Evolutionary conservation across 164 flowering plant genomes (phyloP), one percentile per base, ranked within the genome.

Genomic region (Hamamelis virginiana): DNA sequence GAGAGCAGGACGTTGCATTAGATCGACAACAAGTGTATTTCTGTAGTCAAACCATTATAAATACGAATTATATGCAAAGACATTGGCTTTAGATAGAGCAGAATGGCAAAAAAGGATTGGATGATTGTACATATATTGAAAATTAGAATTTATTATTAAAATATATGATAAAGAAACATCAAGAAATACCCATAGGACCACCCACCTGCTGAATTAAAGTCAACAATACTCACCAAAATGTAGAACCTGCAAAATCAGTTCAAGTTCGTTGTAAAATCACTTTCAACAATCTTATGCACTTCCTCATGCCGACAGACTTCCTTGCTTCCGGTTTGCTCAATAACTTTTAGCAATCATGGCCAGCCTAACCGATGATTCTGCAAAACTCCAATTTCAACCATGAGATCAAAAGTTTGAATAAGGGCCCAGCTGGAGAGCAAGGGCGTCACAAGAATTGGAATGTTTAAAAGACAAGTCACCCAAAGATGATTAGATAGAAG

Each of bases 381-480:
- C 74, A 23, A 65, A 64, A 59, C 58, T 56, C 65, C 50, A 57
- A 12, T 57, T 70, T 76, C 69, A 69, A 78, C 67, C 45, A 62
- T 47, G 72, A 68, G 59, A 67, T 75, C 52, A 66, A 75, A 76
- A 77, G 74, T 75, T 61, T 13, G 33, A 21, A 62, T 21, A 66
- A 74, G 67, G 74, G 73, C 59, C 78, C 72, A 70, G 58, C 46
- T 11, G 0, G 22, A 67, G 27, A 64, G 69, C 62, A 33, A 58
- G 50, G 53, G 69, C 25, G 18, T 59, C 58, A 66, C 46, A 43
- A 64, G 66, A 52, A 61, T 64, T 53, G 60, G 62, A 67, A 68
- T 72, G 80, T 77, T 80, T 74, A 62, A 67, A 74, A 51, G 64
- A 78, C 75, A 83, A 81, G 79, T 69, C 64, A 78, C 62, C 75